Conservation (phyloP, 495 filamentous ascomycete genomes). For the Penicillium paxilli region DNA sequence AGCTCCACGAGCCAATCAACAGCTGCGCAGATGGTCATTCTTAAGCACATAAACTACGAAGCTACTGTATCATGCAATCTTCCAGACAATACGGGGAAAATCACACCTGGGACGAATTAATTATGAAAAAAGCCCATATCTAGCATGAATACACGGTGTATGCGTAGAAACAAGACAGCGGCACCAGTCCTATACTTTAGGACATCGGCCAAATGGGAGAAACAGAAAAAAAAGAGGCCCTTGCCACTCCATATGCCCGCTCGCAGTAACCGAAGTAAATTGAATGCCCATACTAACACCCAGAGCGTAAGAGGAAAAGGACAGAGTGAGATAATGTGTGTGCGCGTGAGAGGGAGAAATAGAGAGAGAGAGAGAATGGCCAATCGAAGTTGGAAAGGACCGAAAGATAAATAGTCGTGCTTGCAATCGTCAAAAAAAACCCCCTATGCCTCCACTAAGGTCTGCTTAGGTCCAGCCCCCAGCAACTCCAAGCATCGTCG, state of each 20-base stretch:
- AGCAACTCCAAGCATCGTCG: slow-evolving; percentile 85
- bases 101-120: slow-evolving; percentile 14
- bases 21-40: too few relatives aligned
- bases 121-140: slow-evolving; percentile 32
- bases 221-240: slow-evolving; percentile 18
- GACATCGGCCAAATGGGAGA: slow-evolving; percentile 15
- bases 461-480: slow-evolving; percentile 59
- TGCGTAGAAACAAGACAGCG: slow-evolving; percentile 29
- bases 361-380: slow-evolving; percentile 4
- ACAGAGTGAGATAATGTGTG: too few relatives aligned
- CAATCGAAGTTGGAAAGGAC: slow-evolving; percentile 11
- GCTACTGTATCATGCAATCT: too few relatives aligned
- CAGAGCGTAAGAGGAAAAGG: slow-evolving; percentile 10
- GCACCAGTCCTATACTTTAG: slow-evolving; percentile 23
- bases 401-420: slow-evolving; percentile 11
- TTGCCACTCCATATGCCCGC: slow-evolving; percentile 42
- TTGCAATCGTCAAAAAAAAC: slow-evolving; percentile 1
- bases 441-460: slow-evolving; percentile 55
- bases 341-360: slow-evolving; percentile 10
- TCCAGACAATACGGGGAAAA: too few relatives aligned
- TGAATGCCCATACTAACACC: slow-evolving; percentile 40
- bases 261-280: slow-evolving; percentile 28
- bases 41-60: too few relatives aligned
- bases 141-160: slow-evolving; percentile 36
- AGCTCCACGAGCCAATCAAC: too few relatives aligned